Percentiles rank a stretch among this genome's conserved stretches.
Evolutionary conservation across 78 protist genomes (phyloP).

Genomic region (Planoprotostelium fungivorum): DNA sequence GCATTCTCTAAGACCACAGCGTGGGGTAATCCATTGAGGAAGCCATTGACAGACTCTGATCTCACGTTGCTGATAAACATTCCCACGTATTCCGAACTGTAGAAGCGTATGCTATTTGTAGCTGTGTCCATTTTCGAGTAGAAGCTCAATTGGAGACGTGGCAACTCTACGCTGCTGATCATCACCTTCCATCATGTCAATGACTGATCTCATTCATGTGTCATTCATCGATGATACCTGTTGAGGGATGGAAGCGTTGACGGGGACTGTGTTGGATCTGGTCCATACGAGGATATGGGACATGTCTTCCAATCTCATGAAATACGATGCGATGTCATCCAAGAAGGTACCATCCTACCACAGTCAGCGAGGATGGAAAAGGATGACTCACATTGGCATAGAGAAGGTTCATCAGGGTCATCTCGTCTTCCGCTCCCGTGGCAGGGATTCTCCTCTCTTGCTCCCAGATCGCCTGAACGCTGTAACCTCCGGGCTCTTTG

Average conservation of each 20-base stretch:
- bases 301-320: constrained; percentile 30
- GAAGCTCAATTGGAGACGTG: constrained; percentile 23
- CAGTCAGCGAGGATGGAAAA: not conserved
- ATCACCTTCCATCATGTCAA: not conserved
- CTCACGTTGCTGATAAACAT: constrained; percentile 3
- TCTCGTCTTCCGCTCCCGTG: not conserved
- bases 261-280: not conserved
- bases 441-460: not conserved
- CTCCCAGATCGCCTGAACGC: not conserved
- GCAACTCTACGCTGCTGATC: constrained; percentile 21
- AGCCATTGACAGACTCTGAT: not conserved
- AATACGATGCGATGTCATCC: not conserved
- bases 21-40: constrained; percentile 8
- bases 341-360: not conserved
- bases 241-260: not conserved
- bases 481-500: not conserved
- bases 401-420: not conserved
- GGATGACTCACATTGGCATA: not conserved
- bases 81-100: constrained; percentile 19
- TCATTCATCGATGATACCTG: not conserved
- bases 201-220: too few species aligned
- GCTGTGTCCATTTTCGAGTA: not conserved
- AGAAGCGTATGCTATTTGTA: not conserved
- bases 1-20: constrained; percentile 29
- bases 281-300: constrained; percentile 51